Conservation (phyloP, 2,329 filamentous ascomycete species). For the Helotiales sp. region DNA sequence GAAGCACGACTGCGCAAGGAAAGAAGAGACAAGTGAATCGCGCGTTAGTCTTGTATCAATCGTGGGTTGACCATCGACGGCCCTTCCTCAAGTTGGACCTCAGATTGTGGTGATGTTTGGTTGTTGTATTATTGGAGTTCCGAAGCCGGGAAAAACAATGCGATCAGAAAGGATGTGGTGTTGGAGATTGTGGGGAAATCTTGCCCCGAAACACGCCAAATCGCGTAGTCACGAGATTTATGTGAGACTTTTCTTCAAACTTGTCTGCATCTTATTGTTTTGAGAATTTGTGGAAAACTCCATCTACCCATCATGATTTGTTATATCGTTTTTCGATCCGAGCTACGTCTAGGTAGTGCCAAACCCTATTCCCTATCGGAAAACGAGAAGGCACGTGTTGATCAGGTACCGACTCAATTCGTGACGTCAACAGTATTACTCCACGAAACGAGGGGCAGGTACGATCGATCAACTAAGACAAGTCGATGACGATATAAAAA, state of each 20-base stretch:
- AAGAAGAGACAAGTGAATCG: neutral
- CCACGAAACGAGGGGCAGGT: constrained; percentile 9
- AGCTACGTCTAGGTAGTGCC: too few species aligned
- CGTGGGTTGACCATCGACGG: neutral
- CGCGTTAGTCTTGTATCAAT: neutral
- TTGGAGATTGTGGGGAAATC: neutral
- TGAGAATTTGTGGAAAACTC: neutral
- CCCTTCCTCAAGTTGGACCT: neutral
- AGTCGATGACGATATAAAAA: constrained; percentile 22
- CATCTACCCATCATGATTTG: neutral
- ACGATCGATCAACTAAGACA: neutral
- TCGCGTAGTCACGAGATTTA: neutral
- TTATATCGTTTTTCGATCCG: neutral
- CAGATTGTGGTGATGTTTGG: neutral
- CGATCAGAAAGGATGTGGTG: neutral
- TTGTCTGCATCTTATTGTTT: neutral
- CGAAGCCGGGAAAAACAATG: neutral
- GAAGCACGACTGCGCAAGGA: neutral
- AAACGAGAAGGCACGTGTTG: neutral
- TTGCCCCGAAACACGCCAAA: neutral
- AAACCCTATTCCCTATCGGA: too few species aligned
- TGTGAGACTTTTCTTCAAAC: neutral
- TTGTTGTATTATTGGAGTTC: too few species aligned
- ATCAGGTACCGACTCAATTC: neutral
- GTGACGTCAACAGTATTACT: constrained; percentile 16